Evolutionary conservation across 345 rosid genomes (phyloP).

Genomic region (Anacardium occidentale): DNA sequence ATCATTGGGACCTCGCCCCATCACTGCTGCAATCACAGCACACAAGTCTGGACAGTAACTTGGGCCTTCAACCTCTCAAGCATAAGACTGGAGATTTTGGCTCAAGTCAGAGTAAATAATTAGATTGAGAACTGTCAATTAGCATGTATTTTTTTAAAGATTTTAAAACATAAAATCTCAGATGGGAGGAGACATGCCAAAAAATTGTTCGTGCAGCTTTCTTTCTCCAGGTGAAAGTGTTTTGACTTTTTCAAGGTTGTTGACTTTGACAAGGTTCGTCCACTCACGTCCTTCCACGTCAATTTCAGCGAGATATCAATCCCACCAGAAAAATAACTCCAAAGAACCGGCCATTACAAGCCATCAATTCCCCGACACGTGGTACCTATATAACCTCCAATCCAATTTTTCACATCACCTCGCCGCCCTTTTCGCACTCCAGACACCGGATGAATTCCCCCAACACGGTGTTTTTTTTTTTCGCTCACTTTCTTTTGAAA

Average conservation of each 20-base stretch:
- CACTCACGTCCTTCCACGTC: constrained; percentile 6
- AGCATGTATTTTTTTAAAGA: too few relatives aligned
- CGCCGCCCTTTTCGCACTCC: constrained; percentile 31
- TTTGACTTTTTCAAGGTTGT: not conserved
- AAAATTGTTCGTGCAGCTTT: too few relatives aligned
- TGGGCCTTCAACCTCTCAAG: too few relatives aligned
- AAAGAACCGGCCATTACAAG: not conserved
- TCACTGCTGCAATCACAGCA: too few relatives aligned
- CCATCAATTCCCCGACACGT: constrained; percentile 23
- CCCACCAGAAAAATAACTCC: not conserved
- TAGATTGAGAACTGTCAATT: too few relatives aligned
- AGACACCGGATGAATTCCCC: too few relatives aligned
- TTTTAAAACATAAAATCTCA: too few relatives aligned
- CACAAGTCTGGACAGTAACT: too few relatives aligned
- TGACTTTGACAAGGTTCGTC: constrained; percentile 5
- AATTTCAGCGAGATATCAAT: not conserved
- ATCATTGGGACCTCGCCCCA: too few relatives aligned
- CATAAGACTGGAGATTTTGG: too few relatives aligned
- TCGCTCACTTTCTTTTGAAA: constrained; percentile 6
- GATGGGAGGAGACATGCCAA: too few relatives aligned
- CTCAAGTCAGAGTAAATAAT: too few relatives aligned
- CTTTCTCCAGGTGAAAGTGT: not conserved
- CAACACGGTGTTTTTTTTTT: not conserved
- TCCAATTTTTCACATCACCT: constrained; percentile 20
- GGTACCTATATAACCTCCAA: constrained; percentile 30